Percentiles rank a stretch among this genome's conserved stretches.
These are phyloP conservation scores for Pleurostoma richardsiae DNA, from an alignment of 2,329 filamentous ascomycete genomes.

Conservation along the genomic window DNA sequence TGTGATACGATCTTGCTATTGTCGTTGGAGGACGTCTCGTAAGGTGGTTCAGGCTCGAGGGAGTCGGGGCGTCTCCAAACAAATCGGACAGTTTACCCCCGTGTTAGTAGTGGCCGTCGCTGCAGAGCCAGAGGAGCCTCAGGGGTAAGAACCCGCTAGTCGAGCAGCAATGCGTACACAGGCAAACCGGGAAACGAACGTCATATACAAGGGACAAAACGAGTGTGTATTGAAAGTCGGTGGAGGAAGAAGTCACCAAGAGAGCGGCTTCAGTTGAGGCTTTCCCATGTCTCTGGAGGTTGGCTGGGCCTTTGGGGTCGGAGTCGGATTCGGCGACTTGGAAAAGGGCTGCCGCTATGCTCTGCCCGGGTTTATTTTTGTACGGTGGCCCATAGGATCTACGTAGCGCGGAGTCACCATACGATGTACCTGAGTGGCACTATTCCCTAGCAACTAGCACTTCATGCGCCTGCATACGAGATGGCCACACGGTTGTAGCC, in stretches of 20 bases:
- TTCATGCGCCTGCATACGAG: no score
- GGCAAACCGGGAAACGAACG: slow-evolving; percentile 12
- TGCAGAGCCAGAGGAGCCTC: not conserved
- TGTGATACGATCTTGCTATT: not conserved
- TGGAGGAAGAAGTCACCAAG: slow-evolving; percentile 6
- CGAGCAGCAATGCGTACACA: not conserved
- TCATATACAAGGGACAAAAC: slow-evolving; percentile 17
- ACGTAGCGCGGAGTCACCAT: no score
- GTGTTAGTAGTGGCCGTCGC: not conserved
- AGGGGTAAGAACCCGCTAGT: not conserved
- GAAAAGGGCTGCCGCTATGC: no score
- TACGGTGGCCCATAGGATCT: no score
- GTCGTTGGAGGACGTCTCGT: not conserved
- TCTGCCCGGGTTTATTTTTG: no score
- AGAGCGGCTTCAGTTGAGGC: slow-evolving; percentile 5
- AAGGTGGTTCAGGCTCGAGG: not conserved
- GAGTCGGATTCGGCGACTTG: no score
- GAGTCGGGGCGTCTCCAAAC: not conserved
- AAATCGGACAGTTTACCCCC: not conserved
- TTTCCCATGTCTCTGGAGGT: no score
- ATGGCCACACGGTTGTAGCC: no score
- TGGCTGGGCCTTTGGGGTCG: no score
- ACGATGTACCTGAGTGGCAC: no score
- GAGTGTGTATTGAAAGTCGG: slow-evolving; percentile 15
- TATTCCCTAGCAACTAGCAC: no score